A percentile compares a stretch with the other conserved stretches of the same genome.
Conservation (phyloP, 2,329 filamentous ascomycete genomes). For the Teratosphaeria zuluensis region DNA sequence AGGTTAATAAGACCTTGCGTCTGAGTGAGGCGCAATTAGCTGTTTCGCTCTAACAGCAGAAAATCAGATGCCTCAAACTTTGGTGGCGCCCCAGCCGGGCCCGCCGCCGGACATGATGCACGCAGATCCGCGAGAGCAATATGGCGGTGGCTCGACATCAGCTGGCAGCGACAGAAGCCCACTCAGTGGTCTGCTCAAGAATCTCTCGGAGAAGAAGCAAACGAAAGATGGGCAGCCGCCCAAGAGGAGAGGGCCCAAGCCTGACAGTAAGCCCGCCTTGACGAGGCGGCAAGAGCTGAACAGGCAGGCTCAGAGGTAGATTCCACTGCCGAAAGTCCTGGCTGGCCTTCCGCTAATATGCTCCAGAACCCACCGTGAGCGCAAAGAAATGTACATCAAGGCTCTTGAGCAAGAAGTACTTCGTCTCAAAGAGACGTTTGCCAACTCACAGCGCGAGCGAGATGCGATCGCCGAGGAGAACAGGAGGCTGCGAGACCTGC, state of each 20-base stretch:
- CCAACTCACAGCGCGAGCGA: constrained; percentile 64
- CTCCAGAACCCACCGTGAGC: constrained; percentile 81
- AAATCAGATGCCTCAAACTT: neutral
- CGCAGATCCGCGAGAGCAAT: neutral
- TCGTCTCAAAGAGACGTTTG: constrained; percentile 76
- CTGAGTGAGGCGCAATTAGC: neutral
- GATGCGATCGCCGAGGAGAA: constrained; percentile 72
- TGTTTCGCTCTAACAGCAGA: neutral
- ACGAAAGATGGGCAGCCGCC: constrained; percentile 79
- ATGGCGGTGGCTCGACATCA: constrained; percentile 1
- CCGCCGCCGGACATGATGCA: neutral
- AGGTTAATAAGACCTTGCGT: neutral
- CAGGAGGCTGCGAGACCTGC: constrained; percentile 56
- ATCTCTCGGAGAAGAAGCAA: constrained; percentile 60
- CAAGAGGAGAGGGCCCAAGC: constrained; percentile 88
- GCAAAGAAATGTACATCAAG: constrained; percentile 94
- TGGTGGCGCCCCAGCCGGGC: neutral
- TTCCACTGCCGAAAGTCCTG: neutral
- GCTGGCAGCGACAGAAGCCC: constrained; percentile 6
- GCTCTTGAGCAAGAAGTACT: constrained; percentile 85
- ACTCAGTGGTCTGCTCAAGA: constrained; percentile 47
- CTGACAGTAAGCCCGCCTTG: constrained; percentile 87
- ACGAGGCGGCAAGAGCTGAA: constrained; percentile 90
- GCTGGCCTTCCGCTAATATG: constrained; percentile 3
- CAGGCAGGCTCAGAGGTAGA: constrained; percentile 85